Percentiles rank a stretch among this genome's conserved stretches.
Conservation (phyloP, 176 grass and related monocot species). For the Urochloa ruziziensis region DNA sequence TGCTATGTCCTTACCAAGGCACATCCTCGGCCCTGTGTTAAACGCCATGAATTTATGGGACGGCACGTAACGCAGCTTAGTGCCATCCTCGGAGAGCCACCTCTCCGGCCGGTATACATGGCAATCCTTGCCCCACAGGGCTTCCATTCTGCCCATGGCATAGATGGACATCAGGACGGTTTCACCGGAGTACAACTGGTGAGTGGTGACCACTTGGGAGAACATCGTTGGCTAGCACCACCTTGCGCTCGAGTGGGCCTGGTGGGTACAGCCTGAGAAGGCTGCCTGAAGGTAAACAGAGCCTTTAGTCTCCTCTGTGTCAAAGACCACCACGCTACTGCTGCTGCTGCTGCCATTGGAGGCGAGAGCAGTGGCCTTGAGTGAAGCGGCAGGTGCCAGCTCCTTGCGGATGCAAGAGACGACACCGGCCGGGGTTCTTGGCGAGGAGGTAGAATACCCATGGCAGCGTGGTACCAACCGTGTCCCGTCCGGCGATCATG, state of each 20-base stretch:
- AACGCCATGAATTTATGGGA: slow-evolving; percentile 21
- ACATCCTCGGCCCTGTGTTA: slow-evolving; percentile 10
- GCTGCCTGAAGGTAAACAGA: slow-evolving; percentile 46
- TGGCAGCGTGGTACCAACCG: slow-evolving; percentile 1
- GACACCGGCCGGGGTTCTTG: slow-evolving; percentile 4
- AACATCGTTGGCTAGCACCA: neutral
- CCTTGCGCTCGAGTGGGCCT: slow-evolving; percentile 16
- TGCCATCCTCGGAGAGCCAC: neutral
- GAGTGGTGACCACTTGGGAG: neutral
- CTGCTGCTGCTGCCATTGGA: neutral
- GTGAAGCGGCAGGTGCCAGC: neutral
- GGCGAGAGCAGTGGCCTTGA: too few species aligned
- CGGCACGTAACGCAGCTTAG: neutral
- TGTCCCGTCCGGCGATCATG: slow-evolving; percentile 36
- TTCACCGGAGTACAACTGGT: neutral
- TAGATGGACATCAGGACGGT: neutral
- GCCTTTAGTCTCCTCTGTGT: slow-evolving; percentile 11
- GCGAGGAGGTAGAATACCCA: slow-evolving; percentile 43
- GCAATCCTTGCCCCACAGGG: neutral
- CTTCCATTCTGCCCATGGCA: slow-evolving; percentile 12
- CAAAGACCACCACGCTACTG: neutral
- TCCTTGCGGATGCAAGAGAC: slow-evolving; percentile 23
- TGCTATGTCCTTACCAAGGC: neutral
- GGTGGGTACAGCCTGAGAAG: slow-evolving; percentile 41
- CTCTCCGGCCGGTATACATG: neutral